phyloP scores from a whole-genome alignment of 2,329 filamentous ascomycete genomes.

The Colletotrichum tropicale region DNA sequence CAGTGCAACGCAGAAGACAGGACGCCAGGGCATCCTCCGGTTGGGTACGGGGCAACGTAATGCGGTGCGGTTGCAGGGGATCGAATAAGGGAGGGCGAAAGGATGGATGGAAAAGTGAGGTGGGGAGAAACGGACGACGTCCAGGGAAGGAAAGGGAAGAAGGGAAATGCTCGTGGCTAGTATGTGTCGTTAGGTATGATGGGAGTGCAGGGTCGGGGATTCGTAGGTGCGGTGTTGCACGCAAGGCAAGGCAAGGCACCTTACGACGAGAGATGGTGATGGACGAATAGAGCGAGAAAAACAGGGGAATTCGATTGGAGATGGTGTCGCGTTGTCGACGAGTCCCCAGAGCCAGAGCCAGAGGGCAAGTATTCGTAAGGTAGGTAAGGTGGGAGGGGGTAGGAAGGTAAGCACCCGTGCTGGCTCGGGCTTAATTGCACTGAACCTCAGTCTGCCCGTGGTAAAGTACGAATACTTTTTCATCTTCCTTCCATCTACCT shows the following conservation, averaged over 20 bases:
- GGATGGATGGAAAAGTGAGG: not conserved
- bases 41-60: not conserved
- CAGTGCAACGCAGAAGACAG: slow-evolving; percentile 10
- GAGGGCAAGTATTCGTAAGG: no score
- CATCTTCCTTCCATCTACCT: not conserved
- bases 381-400: not conserved
- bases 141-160: not conserved
- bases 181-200: not conserved
- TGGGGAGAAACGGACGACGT: not conserved
- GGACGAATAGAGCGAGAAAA: not conserved
- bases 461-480: not conserved
- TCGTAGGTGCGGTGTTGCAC: not conserved
- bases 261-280: not conserved
- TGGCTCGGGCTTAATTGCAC: not conserved
- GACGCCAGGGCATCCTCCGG: not conserved
- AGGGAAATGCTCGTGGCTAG: not conserved
- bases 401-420: not conserved
- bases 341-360: not conserved
- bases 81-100: not conserved
- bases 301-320: not conserved
- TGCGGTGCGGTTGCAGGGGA: not conserved
- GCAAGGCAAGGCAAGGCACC: not conserved
- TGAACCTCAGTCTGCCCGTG: not conserved
- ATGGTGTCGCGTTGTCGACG: not conserved
- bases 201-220: not conserved